phyloP scores from a whole-genome alignment of 345 rosid species.

The Populus euphratica region DNA sequence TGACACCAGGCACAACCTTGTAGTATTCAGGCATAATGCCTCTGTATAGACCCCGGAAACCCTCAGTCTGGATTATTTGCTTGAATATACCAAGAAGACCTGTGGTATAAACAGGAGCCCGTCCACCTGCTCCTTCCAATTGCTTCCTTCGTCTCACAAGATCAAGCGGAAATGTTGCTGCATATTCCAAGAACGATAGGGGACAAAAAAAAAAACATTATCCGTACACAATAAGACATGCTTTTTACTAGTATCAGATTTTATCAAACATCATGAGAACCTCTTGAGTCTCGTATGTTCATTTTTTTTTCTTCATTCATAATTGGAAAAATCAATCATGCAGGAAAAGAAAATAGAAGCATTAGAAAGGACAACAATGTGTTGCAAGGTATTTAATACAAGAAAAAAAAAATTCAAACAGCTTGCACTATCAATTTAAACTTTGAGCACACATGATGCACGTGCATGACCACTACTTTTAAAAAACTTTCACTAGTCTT shows the following conservation, averaged over 20 bases:
- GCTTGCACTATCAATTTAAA: not conserved
- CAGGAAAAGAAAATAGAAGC: not conserved
- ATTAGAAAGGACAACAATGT: not conserved
- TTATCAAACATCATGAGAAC: not conserved
- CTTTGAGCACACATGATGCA: not conserved
- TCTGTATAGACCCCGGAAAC: conserved; percentile 78
- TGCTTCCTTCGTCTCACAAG: conserved; percentile 97
- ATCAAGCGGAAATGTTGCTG: conserved; percentile 90
- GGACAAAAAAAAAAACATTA: not conserved
- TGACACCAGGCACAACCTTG: conserved; percentile 93
- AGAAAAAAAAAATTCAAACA: not conserved
- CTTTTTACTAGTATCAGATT: not conserved
- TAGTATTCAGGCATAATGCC: conserved; percentile 94
- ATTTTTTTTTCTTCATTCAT: not conserved
- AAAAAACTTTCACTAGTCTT: not conserved
- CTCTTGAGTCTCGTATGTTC: not conserved
- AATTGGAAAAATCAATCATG: not conserved
- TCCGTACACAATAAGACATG: not conserved
- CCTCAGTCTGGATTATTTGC: conserved; percentile 75
- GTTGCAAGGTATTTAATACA: not conserved
- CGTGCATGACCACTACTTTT: not conserved
- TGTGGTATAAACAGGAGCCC: conserved; percentile 67
- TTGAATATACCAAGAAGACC: conserved; percentile 73
- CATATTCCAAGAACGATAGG: conserved; percentile 14
- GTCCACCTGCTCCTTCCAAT: conserved; percentile 92